phyloP scores from a whole-genome alignment of 2,329 filamentous ascomycete genomes.

The Aspergillus sp. region DNA sequence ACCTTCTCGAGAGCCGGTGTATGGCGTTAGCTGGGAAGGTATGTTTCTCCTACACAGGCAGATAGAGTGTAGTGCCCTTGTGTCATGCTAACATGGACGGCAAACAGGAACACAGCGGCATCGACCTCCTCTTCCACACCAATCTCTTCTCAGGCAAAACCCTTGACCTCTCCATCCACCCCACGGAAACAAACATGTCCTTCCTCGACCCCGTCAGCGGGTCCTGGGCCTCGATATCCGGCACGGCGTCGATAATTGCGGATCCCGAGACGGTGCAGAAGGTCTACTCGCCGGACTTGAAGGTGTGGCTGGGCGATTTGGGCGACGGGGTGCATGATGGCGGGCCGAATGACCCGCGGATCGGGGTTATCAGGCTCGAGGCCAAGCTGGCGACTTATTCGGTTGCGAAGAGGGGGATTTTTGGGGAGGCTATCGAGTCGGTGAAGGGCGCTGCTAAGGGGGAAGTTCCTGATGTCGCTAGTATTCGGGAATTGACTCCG shows the following conservation, averaged over 20 bases:
- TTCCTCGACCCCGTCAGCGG: conserved; percentile 64
- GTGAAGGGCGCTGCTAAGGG: conserved; percentile 68
- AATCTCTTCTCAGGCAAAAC: conserved; percentile 88
- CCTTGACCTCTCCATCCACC: conserved; percentile 62
- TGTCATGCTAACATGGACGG: background rate
- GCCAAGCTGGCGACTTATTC: conserved; percentile 64
- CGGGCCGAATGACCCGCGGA: conserved; percentile 68
- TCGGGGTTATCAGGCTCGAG: conserved; percentile 70
- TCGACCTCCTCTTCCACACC: conserved; percentile 82
- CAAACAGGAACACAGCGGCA: conserved; percentile 60
- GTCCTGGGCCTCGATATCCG: conserved; percentile 82
- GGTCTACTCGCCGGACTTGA: conserved; percentile 63
- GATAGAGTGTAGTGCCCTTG: background rate
- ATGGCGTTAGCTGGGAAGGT: conserved; percentile 79
- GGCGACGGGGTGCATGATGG: conserved; percentile 77
- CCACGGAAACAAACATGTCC: conserved; percentile 65
- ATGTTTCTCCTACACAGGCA: conserved; percentile 12
- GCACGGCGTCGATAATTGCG: conserved; percentile 58
- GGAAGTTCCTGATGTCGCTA: conserved; percentile 62
- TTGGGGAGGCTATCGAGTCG: conserved; percentile 59
- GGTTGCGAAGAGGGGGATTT: conserved; percentile 50
- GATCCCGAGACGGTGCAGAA: conserved; percentile 61
- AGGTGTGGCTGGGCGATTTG: conserved; percentile 80
- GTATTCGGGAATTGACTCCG: conserved; percentile 62
- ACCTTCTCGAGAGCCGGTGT: conserved; percentile 65